phyloP scores from a whole-genome alignment of 2,329 filamentous ascomycete genomes.

The Aotearoamyces nothofagi region DNA sequence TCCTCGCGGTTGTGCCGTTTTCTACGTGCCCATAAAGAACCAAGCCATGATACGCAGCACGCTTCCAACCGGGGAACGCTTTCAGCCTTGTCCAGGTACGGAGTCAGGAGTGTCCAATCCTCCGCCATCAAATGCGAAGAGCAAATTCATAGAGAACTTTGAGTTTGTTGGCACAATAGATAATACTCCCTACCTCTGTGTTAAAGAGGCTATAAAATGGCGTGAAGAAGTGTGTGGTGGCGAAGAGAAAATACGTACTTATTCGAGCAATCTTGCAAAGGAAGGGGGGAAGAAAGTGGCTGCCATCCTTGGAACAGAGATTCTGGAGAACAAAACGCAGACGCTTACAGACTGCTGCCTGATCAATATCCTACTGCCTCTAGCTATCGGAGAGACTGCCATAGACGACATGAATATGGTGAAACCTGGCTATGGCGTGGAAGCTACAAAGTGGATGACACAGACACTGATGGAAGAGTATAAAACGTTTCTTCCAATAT shows the following conservation, averaged over 20 bases:
- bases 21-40: conserved; percentile 65
- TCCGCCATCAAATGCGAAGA: conserved; percentile 24
- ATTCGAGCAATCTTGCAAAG: conserved; percentile 46
- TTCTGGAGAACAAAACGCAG: conserved; percentile 49
- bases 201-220: conserved; percentile 59
- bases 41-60: conserved; percentile 61
- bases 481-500: conserved; percentile 56
- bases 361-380: conserved; percentile 58
- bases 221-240: conserved; percentile 54
- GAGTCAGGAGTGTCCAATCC: conserved; percentile 21
- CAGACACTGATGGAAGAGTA: conserved; percentile 38
- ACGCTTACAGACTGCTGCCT: conserved; percentile 54
- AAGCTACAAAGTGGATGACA: conserved; percentile 42
- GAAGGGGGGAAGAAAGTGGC: conserved; percentile 48
- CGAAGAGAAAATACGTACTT: conserved; percentile 52
- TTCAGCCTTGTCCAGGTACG: too few species aligned
- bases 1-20: conserved; percentile 65
- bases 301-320: conserved; percentile 47
- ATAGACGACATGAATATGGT: conserved; percentile 14
- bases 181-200: conserved; percentile 53
- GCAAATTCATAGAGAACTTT: conserved; percentile 53
- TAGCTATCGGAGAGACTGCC: conserved; percentile 22
- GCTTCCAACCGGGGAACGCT: conserved; percentile 70
- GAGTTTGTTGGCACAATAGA: conserved; percentile 67
- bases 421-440: conserved; percentile 16